Percentiles rank a stretch among this genome's conserved stretches.
phyloP scores from a whole-genome alignment of 73 alveolate species.

The Breviolum minutum region DNA sequence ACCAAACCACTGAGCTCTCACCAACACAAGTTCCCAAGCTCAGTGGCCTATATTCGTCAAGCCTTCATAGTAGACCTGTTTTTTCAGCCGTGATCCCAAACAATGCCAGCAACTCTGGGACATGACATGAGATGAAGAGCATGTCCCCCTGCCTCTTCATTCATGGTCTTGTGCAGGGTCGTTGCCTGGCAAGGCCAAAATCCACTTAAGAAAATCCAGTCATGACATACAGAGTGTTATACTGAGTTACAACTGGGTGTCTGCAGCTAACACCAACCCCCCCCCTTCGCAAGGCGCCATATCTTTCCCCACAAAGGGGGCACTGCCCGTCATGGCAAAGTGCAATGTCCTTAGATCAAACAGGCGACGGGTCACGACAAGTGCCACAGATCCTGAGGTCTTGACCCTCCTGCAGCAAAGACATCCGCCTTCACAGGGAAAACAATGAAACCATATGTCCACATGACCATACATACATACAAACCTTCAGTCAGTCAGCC shows the following conservation, averaged over 20 bases:
- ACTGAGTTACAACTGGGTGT: no score
- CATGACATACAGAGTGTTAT: neutral
- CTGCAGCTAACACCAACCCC: neutral
- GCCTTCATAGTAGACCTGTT: conserved; percentile 39
- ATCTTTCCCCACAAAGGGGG: conserved; percentile 77
- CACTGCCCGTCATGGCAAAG: conserved; percentile 74
- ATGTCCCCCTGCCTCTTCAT: conserved; percentile 40
- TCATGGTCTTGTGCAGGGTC: conserved; percentile 75
- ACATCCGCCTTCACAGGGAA: conserved; percentile 28
- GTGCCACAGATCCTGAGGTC: neutral
- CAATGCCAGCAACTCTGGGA: neutral
- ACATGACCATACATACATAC: no score
- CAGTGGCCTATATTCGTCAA: neutral
- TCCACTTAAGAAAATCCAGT: neutral
- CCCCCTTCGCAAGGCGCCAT: neutral
- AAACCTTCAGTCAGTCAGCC: no score
- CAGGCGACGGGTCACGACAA: neutral
- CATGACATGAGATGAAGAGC: neutral
- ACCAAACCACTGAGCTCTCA: no score
- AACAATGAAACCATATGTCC: no score
- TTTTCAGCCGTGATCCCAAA: neutral
- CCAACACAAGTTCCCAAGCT: neutral
- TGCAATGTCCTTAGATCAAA: conserved; percentile 41
- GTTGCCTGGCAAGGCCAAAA: conserved; percentile 40
- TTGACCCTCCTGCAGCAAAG: conserved; percentile 45